These are phyloP conservation scores for Coemansia sp. DNA, from an alignment of 192 early-diverging fungal species.

Conservation along the genomic window DNA sequence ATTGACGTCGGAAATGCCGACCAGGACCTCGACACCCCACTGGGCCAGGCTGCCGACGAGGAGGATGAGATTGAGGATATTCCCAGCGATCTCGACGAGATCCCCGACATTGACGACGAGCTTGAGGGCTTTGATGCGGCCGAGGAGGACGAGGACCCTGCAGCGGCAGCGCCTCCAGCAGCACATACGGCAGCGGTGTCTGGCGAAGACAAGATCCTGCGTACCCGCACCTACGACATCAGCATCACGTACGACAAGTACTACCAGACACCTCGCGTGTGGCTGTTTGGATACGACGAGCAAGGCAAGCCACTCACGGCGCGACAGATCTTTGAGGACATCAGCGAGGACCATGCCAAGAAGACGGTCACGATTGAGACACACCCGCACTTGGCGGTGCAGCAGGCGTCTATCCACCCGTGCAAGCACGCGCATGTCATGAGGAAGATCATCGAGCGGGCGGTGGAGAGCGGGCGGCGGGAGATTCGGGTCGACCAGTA, in stretches of 20 bases:
- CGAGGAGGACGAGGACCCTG: constrained; percentile 73
- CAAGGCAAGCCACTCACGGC: constrained; percentile 74
- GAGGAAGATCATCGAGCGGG: constrained; percentile 88
- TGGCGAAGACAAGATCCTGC: constrained; percentile 76
- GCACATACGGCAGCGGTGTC: neutral
- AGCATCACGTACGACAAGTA: constrained; percentile 99
- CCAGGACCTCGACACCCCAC: constrained; percentile 47
- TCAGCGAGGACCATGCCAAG: constrained; percentile 97
- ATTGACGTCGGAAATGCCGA: constrained; percentile 53
- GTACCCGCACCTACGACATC: constrained; percentile 94
- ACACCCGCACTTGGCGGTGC: constrained; percentile 87
- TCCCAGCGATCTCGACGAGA: constrained; percentile 80
- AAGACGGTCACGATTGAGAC: constrained; percentile 98
- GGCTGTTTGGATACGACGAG: constrained; percentile 97
- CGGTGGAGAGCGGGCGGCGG: constrained; percentile 56
- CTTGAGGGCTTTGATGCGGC: constrained; percentile 63
- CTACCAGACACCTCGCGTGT: constrained; percentile 97
- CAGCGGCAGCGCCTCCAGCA: constrained; percentile 3
- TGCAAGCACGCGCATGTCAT: constrained; percentile 98
- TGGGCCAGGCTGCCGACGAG: constrained; percentile 41
- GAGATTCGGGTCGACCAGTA: constrained; percentile 91
- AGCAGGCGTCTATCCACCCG: constrained; percentile 93
- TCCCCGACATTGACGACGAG: constrained; percentile 85
- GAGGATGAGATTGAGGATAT: constrained; percentile 68
- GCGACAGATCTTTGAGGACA: constrained; percentile 95